Evolutionary conservation across 2,329 filamentous ascomycete genomes (phyloP), one percentile per base, ranked within the genome.

Genomic region (Orbilia ellipsospora): DNA sequence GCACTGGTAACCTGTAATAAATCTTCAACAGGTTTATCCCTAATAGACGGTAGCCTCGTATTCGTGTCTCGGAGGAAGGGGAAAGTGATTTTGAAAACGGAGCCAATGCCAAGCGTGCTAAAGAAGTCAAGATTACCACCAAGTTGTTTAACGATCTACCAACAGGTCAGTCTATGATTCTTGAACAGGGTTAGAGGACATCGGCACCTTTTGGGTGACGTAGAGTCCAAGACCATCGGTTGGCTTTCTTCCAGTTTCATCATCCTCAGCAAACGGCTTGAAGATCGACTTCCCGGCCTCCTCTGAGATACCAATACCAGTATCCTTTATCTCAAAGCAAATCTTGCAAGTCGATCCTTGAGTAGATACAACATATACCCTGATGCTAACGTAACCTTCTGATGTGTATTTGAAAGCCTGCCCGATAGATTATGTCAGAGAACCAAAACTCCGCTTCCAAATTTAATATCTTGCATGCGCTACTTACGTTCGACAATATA

Each of bases 361-460:
- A 61, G 55, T 70, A 8, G 28, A 51, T 5, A 67, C 60, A n/a
- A 78, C 72, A 44, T 73, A 70, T 8, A 78, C 77, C 40, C 66
- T 77, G 2, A 80, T 59, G 26, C 42, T 76, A 13, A 79, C 77
- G n/a, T 75, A 73, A 16, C 79, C 78, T 50, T 75, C 61, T 6
- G 74, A 74, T 12, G 79, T 79, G 63, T 78, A 80, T 54, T 78
- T 79, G 50, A 78, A 78, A 10, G 77, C 78, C 78, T 79, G 57
- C 44, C 31, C 50, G 28, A n/a, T 23, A 40, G 36, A 13, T 16
- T 31, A n/a, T n/a, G 44, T 69, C 26, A 69, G 66, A 59, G 23
- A 51, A 20, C 31, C 6, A 18, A 40, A 40, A 6, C 15, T 18
- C 16, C 6, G 16, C 36, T n/a, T 10, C 3, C 20, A 15, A 50